Conservation (phyloP, 2,329 filamentous ascomycete species). For the Aureobasidium vineae region DNA sequence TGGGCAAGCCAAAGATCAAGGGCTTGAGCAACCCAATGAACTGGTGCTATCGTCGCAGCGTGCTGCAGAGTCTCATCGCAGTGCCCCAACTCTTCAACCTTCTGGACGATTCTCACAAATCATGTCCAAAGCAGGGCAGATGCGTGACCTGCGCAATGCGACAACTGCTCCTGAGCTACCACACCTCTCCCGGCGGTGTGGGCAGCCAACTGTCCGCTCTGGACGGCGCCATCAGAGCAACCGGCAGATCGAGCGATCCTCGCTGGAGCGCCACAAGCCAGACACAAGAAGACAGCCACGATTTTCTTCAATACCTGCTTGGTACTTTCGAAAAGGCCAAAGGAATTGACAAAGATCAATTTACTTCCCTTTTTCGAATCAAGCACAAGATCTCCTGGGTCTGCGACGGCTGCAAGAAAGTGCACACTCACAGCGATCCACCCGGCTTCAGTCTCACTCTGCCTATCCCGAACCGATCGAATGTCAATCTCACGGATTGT, state of each 20-base stretch:
- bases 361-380: slow-evolving; percentile 24
- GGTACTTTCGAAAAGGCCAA: slow-evolving; percentile 23
- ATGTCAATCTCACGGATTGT: slow-evolving; percentile 25
- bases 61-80: slow-evolving; percentile 29
- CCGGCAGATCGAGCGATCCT: slow-evolving; percentile 25
- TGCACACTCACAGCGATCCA: slow-evolving; percentile 20
- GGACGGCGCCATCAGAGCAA: slow-evolving; percentile 25
- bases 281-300: slow-evolving; percentile 28
- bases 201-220: slow-evolving; percentile 22
- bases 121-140: slow-evolving; percentile 19
- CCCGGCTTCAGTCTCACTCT: slow-evolving; percentile 26
- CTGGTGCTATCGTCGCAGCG: slow-evolving; percentile 31
- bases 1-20: slow-evolving; percentile 23
- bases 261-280: slow-evolving; percentile 23
- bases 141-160: slow-evolving; percentile 29
- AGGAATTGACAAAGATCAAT: slow-evolving; percentile 20
- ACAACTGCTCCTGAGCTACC: slow-evolving; percentile 23
- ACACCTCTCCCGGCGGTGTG: slow-evolving; percentile 11
- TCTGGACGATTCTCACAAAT: slow-evolving; percentile 27
- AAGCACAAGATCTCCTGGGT: slow-evolving; percentile 28
- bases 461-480: slow-evolving; percentile 21
- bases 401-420: slow-evolving; percentile 25
- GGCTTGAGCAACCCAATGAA: slow-evolving; percentile 29
- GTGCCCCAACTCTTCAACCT: slow-evolving; percentile 30
- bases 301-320: slow-evolving; percentile 27